Evolutionary conservation across 306 rosid species (phyloP).

Genomic region (Comarum palustre): DNA sequence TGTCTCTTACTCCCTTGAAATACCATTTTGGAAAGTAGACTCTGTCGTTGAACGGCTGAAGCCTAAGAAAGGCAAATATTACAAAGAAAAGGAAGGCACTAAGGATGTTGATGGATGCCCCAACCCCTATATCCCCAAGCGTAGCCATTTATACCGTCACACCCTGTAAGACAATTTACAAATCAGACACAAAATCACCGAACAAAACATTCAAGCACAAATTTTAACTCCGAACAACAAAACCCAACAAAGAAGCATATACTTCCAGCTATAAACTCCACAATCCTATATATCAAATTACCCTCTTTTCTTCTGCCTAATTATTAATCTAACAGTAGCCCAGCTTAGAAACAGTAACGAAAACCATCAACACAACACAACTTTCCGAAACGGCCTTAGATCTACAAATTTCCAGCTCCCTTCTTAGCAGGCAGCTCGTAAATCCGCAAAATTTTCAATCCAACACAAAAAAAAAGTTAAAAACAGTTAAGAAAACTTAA

Average conservation of each 20-base stretch:
- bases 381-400: neutral
- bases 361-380: neutral
- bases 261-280: too few species aligned
- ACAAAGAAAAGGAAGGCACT: conserved; percentile 74
- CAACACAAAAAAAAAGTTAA: too few species aligned
- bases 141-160: conserved; percentile 58
- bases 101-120: conserved; percentile 72
- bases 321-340: neutral
- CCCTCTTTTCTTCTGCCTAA: neutral
- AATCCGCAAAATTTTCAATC: neutral
- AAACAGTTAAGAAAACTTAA: too few species aligned
- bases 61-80: conserved; percentile 81
- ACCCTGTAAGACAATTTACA: conserved; percentile 37
- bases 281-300: neutral
- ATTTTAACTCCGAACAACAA: too few species aligned
- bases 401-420: neutral
- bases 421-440: neutral
- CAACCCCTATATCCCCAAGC: conserved; percentile 61
- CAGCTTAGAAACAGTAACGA: neutral
- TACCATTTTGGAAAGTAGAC: conserved; percentile 99
- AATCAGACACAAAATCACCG: neutral
- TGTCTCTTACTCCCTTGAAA: conserved; percentile 67
- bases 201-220: neutral
- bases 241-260: neutral
- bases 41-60: conserved; percentile 90